Conservation (phyloP, 768 basidiomycete genomes). For the Mycena rebaudengoi region DNA sequence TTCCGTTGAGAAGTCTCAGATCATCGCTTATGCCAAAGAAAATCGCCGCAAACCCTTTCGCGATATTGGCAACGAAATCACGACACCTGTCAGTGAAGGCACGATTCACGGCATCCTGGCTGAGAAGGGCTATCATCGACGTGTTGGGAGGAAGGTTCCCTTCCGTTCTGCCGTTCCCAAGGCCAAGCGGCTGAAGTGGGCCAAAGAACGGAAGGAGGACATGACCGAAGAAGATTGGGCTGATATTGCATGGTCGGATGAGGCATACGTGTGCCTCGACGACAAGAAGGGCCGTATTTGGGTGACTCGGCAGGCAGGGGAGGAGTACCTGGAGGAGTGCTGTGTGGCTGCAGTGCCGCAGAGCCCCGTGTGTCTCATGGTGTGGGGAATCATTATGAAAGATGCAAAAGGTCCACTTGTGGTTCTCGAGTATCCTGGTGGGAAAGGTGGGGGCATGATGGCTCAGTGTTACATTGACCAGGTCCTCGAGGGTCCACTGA, state of each 20-base stretch:
- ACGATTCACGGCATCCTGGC: constrained; percentile 29
- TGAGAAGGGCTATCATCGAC: constrained; percentile 26
- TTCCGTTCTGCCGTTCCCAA: constrained; percentile 29
- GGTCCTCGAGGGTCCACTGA: constrained; percentile 9
- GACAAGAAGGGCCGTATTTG: no score
- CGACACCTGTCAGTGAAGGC: background rate
- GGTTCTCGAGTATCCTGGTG: constrained; percentile 24
- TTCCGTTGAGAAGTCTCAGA: background rate
- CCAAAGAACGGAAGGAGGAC: constrained; percentile 1
- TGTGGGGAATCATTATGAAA: constrained; percentile 19
- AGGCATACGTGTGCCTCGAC: no score
- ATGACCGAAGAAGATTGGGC: constrained; percentile 23
- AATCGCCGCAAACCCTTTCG: constrained; percentile 27
- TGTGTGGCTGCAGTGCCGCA: constrained; percentile 8
- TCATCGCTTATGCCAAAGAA: constrained; percentile 24
- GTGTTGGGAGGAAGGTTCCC: constrained; percentile 33
- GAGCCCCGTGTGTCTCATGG: constrained; percentile 17
- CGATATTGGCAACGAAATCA: constrained; percentile 28
- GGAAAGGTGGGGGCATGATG: constrained; percentile 19
- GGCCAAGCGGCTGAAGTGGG: constrained; percentile 27
- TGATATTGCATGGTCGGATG: constrained; percentile 37
- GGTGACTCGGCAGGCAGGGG: no score
- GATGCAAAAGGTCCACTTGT: constrained; percentile 19
- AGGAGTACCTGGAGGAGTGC: no score
- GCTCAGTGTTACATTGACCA: constrained; percentile 8